Base-by-base conservation (phyloP, 2,329 filamentous ascomycete species). In the Alternaria solani region DNA sequence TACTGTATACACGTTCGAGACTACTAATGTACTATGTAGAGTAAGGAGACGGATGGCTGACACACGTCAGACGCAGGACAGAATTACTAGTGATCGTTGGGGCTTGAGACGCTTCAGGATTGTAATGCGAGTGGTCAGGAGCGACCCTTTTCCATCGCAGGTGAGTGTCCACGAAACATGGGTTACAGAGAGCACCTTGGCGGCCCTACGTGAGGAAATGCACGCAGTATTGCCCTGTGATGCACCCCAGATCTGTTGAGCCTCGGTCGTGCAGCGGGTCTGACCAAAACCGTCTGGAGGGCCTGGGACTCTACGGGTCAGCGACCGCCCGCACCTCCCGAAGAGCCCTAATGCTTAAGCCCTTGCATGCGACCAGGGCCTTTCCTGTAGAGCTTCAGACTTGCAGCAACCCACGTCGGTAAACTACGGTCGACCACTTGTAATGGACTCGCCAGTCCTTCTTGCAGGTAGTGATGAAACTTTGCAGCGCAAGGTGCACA, bases 201-300 rank as follows among this genome's bases (percentile, higher is more conserved):
- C 55, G 47, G 42, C 46, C 25, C 58, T 62, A 51, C 43, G 57
- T 55, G 5, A 26, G 51, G 32, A 32, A 46, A 51, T 62, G 43
- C 60, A 62, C 63, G 53, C 55, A 56, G 54, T 41, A 30, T 47
- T 57, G 54, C 59, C 42, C 49, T 57, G 51, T 28, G 32, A 67
- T 68, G 66, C 57, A 65, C 62, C 60, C 62, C 64, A 60, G 64
- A 64, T 64, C 58, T 62, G 56, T 66, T 64, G 64, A 68, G 64
- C 53, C 49, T 48, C 38, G 47, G 49, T 58, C 5, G 14, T 25
- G 26, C 28, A 25, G 47, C 38, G 34, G 32, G 38, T 55, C 57
- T 59, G 63, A 54, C 26, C 53, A 54, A 39, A 5, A 26, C 25
- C 25, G 38, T 51, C 39, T 51, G 36, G 43, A 26, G 25, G 34